Evolutionary conservation across 306 rosid genomes (phyloP).

Genomic region (Boehmeria nivea): DNA sequence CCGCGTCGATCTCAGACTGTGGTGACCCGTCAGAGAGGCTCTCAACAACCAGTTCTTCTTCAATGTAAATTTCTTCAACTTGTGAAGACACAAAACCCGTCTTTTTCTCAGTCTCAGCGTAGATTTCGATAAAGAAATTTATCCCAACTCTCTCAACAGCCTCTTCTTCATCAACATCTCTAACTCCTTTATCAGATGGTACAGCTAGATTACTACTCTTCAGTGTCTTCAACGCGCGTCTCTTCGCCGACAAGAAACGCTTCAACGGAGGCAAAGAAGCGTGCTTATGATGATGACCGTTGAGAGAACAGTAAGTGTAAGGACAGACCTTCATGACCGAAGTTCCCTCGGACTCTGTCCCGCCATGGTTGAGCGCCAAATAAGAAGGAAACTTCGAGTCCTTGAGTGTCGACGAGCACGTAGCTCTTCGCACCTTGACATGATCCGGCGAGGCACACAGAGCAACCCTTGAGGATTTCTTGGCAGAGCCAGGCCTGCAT

Average conservation of each 20-base stretch:
- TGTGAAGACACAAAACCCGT: conserved; percentile 10
- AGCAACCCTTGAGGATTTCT: conserved; percentile 43
- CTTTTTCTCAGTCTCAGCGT: conserved; percentile 27
- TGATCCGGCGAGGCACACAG: conserved; percentile 25
- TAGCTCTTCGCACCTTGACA: conserved; percentile 41
- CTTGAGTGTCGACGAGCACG: conserved; percentile 88
- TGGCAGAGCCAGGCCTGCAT: conserved; percentile 33
- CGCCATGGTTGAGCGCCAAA: conserved; percentile 59
- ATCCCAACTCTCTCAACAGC: conserved; percentile 20
- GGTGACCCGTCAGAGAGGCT: conserved; percentile 21
- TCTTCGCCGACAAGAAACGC: conserved; percentile 65
- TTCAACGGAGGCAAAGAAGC: conserved; percentile 65
- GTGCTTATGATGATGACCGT: conserved; percentile 75
- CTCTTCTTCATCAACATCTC: conserved; percentile 21
- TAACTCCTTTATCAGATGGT: conserved; percentile 13
- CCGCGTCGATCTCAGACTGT: conserved; percentile 30
- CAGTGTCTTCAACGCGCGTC: conserved; percentile 60
- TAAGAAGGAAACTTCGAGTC: conserved; percentile 67
- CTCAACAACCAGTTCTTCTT: conserved; percentile 20
- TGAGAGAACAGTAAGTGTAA: conserved; percentile 81
- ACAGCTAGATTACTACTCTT: conserved; percentile 35
- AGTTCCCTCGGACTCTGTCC: conserved; percentile 74
- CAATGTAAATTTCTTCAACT: no score
- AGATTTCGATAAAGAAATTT: conserved; percentile 60
- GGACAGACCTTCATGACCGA: conserved; percentile 81